Conservation (phyloP, 140 eudicot species). For the Bidens hawaiensis region DNA sequence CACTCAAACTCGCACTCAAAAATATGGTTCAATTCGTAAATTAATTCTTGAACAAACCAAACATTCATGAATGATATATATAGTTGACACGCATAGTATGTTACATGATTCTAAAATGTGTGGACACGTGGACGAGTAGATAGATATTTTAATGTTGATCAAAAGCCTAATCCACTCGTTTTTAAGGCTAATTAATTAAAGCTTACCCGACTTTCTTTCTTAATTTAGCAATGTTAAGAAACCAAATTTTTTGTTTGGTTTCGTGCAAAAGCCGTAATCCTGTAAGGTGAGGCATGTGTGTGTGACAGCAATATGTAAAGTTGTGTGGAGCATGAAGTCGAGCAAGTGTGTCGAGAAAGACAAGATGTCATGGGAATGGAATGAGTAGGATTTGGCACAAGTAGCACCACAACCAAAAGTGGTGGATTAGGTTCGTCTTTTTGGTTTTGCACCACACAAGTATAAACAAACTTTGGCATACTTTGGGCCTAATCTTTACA, state of each 20-base stretch:
- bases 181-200: slow-evolving; percentile 1
- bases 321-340: slow-evolving; percentile 36
- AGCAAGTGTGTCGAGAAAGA: slow-evolving; percentile 29
- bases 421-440: slow-evolving; percentile 62
- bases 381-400: slow-evolving; percentile 54
- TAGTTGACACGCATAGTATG: not conserved
- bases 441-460: slow-evolving; percentile 38
- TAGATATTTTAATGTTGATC: slow-evolving; percentile 12
- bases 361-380: slow-evolving; percentile 32
- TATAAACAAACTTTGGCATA: slow-evolving; percentile 23
- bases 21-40: not conserved
- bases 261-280: not conserved
- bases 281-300: slow-evolving; percentile 3
- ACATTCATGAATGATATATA: no score
- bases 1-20: slow-evolving; percentile 5
- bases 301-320: slow-evolving; percentile 25
- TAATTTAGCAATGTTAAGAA: slow-evolving; percentile 23
- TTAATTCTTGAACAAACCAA: no score
- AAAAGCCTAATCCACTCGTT: slow-evolving; percentile 15
- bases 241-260: slow-evolving; percentile 22
- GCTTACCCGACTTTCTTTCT: slow-evolving; percentile 10
- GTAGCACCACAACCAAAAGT: slow-evolving; percentile 61
- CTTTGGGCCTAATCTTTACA: slow-evolving; percentile 19
- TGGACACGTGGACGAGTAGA: slow-evolving; percentile 16
- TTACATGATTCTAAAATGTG: not conserved